These are phyloP conservation scores for Solanum neorickii DNA, from an alignment of 257 asterid genomes.

Conservation along the genomic window DNA sequence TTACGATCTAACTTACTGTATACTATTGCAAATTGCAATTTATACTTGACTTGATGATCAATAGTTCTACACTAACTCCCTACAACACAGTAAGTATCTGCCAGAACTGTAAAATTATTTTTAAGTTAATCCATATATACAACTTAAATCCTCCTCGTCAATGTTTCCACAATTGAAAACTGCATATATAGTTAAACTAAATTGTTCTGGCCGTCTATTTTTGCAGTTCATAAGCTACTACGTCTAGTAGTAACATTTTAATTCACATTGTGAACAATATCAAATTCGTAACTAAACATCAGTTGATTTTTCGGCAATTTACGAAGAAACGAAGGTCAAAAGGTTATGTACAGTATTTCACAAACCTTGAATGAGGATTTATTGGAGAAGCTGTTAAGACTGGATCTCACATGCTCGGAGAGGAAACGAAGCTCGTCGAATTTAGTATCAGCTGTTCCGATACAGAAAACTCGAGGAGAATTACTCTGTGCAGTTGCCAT, in stretches of 20 bases:
- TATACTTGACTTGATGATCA: neutral
- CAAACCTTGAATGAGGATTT: constrained; percentile 40
- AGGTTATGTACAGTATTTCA: neutral
- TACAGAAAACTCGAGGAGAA: constrained; percentile 38
- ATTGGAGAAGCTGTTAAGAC: constrained; percentile 34
- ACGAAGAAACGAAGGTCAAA: neutral
- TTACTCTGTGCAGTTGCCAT: neutral
- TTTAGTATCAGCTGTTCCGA: constrained; percentile 91
- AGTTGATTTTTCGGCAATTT: neutral
- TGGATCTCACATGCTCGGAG: constrained; percentile 41
- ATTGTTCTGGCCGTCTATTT: neutral
- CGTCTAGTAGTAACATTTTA: neutral
- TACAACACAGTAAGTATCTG: neutral
- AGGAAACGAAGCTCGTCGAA: constrained; percentile 63
- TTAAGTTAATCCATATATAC: neutral
- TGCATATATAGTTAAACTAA: neutral
- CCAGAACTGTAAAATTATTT: neutral
- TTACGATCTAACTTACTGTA: neutral
- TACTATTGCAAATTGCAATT: neutral
- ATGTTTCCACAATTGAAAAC: neutral
- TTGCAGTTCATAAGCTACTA: neutral
- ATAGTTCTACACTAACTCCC: neutral
- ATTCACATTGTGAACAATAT: neutral
- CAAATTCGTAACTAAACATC: neutral
- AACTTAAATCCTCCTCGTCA: neutral